A percentile compares a stretch with the other conserved stretches of the same genome.
Evolutionary conservation across 1,139 yeast species (phyloP).

Genomic region (Saccharomyces hybrid): DNA sequence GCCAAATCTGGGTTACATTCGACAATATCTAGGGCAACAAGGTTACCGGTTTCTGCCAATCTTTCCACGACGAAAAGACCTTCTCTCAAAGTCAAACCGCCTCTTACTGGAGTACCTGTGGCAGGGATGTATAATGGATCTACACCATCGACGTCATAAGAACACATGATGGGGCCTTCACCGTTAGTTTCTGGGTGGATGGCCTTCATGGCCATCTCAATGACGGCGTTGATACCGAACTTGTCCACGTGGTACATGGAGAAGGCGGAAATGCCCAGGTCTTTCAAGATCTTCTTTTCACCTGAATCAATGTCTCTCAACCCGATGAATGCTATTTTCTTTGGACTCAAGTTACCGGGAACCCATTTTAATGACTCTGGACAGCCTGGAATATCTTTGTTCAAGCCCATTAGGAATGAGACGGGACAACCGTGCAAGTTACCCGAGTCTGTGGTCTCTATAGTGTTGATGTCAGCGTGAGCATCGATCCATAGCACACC

Average conservation of each 20-base stretch:
- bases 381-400: conserved; percentile 41
- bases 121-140: conserved; percentile 97
- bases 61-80: conserved; percentile 91
- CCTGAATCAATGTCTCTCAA: conserved; percentile 87
- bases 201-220: conserved; percentile 81
- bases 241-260: conserved; percentile 96
- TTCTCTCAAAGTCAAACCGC: conserved; percentile 90
- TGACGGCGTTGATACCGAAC: conserved; percentile 84
- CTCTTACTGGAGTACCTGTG: conserved; percentile 96
- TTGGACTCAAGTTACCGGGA: conserved; percentile 53
- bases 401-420: conserved; percentile 78
- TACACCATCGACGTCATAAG: conserved; percentile 94
- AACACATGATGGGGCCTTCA: conserved; percentile 69
- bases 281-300: conserved; percentile 67
- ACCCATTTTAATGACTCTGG: conserved; percentile 80
- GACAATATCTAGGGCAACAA: conserved; percentile 83
- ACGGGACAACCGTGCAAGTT: conserved; percentile 97
- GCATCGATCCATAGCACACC: conserved; percentile 96
- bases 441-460: conserved; percentile 79
- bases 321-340: conserved; percentile 85
- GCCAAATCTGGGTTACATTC: conserved; percentile 92
- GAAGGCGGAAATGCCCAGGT: conserved; percentile 72
- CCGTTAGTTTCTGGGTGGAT: conserved; percentile 59
- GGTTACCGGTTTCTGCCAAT: conserved; percentile 77
- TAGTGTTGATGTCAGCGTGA: conserved; percentile 93